phyloP scores from a whole-genome alignment of 2,329 filamentous ascomycete genomes.

The Teratosphaeria nubilosa region DNA sequence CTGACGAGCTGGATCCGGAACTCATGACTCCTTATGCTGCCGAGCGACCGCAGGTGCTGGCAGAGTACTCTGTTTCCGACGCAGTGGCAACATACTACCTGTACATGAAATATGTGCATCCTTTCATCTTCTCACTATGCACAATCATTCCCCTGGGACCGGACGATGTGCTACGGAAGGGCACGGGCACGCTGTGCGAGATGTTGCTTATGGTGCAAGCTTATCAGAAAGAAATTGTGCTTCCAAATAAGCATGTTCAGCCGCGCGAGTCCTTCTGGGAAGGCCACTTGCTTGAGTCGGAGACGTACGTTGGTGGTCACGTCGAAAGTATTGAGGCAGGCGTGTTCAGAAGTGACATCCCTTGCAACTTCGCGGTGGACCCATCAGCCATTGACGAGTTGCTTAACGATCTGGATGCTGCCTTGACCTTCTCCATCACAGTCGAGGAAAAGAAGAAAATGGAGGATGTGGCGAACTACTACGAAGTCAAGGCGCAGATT shows the following conservation, averaged over 20 bases:
- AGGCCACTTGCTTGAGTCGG: constrained; percentile 87
- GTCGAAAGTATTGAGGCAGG: constrained; percentile 98
- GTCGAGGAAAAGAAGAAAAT: constrained; percentile 45
- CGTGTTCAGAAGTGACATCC: constrained; percentile 91
- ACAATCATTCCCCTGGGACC: constrained; percentile 90
- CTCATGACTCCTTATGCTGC: constrained; percentile 84
- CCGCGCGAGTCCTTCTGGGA: constrained; percentile 94
- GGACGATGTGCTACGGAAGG: constrained; percentile 87
- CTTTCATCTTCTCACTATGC: constrained; percentile 97
- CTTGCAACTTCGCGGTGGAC: constrained; percentile 88
- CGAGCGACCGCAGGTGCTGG: constrained; percentile 85
- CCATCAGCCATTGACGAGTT: constrained; percentile 82
- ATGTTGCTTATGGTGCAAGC: constrained; percentile 99
- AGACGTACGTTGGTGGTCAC: constrained; percentile 96
- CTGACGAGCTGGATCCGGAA: constrained; percentile 93
- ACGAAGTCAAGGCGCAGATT: constrained; percentile 70
- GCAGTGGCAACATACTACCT: constrained; percentile 97
- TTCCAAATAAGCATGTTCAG: constrained; percentile 92
- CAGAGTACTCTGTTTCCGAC: constrained; percentile 97
- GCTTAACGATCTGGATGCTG: constrained; percentile 73
- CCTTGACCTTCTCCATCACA: constrained; percentile 66
- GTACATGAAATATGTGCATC: constrained; percentile 99
- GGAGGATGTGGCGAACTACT: constrained; percentile 42
- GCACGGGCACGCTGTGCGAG: constrained; percentile 96
- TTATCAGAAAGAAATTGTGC: constrained; percentile 79